A percentile compares a stretch with the other conserved stretches of the same genome.
These are phyloP conservation scores for Cadophora sp. DNA, from an alignment of 2,329 filamentous ascomycete species.

Conservation along the genomic window DNA sequence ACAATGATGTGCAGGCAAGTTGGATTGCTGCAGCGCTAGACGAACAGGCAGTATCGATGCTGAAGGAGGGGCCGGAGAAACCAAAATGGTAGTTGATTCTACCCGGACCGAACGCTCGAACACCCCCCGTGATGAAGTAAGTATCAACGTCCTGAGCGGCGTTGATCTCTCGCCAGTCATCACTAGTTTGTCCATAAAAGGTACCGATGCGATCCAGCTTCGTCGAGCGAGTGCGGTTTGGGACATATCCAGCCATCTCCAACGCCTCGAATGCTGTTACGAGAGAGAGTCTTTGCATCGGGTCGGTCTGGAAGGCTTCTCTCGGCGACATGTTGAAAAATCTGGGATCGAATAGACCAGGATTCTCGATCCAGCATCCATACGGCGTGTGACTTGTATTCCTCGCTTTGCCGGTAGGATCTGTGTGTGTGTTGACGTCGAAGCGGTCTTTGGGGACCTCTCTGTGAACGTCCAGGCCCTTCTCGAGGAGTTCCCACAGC, in stretches of 20 bases:
- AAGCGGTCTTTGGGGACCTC: slow-evolving; percentile 73
- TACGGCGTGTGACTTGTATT: slow-evolving; percentile 81
- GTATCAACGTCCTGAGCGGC: slow-evolving; percentile 43
- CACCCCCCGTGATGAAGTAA: slow-evolving; percentile 43
- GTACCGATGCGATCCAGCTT: slow-evolving; percentile 51
- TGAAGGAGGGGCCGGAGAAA: slow-evolving; percentile 50
- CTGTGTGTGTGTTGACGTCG: slow-evolving; percentile 72
- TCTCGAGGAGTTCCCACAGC: slow-evolving; percentile 77
- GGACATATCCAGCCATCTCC: slow-evolving; percentile 79
- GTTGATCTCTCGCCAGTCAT: slow-evolving; percentile 45
- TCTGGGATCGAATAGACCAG: slow-evolving; percentile 78
- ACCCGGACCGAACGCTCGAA: slow-evolving; percentile 44
- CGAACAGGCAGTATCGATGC: slow-evolving; percentile 51
- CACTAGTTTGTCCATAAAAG: slow-evolving; percentile 44
- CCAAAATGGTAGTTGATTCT: slow-evolving; percentile 51
- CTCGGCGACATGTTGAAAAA: slow-evolving; percentile 90
- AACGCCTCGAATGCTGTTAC: slow-evolving; percentile 82
- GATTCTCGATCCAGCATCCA: slow-evolving; percentile 75
- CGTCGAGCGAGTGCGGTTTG: slow-evolving; percentile 42
- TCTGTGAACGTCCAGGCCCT: slow-evolving; percentile 76
- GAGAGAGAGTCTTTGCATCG: slow-evolving; percentile 79
- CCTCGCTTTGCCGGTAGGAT: slow-evolving; percentile 73
- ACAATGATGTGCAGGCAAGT: slow-evolving; percentile 41
- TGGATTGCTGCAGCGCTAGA: slow-evolving; percentile 48
- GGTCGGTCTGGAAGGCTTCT: slow-evolving; percentile 81